A percentile compares a stretch with the other conserved stretches of the same genome.
These are phyloP conservation scores for Saccharomyces paradoxus DNA, from an alignment of 805 yeast genomes.

Conservation along the genomic window DNA sequence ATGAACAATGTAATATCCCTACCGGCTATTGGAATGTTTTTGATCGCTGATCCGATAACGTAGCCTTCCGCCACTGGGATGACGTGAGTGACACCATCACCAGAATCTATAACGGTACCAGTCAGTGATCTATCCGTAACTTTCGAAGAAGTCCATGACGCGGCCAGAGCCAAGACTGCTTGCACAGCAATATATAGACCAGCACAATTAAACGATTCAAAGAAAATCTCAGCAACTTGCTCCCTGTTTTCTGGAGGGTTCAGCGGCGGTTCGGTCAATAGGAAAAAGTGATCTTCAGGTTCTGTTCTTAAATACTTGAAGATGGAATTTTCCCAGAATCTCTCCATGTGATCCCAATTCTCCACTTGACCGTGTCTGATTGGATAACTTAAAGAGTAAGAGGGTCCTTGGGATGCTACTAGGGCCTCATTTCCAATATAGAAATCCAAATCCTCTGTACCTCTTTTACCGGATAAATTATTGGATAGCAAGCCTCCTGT, in stretches of 20 bases:
- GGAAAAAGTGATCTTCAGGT: conserved; percentile 96
- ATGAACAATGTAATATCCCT: conserved; percentile 93
- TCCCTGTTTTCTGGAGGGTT: conserved; percentile 99
- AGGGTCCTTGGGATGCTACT: conserved; percentile 82
- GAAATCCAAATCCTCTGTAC: conserved; percentile 89
- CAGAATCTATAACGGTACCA: conserved; percentile 96
- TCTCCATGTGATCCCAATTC: conserved; percentile 99
- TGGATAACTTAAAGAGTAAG: conserved; percentile 83
- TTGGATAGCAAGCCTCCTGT: conserved; percentile 25
- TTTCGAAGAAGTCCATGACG: conserved; percentile 96
- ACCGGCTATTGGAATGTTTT: conserved; percentile 97
- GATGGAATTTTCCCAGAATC: conserved; percentile 96
- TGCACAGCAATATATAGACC: conserved; percentile 98
- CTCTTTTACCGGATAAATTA: conserved; percentile 61
- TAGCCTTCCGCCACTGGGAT: conserved; percentile 99
- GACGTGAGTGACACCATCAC: conserved; percentile 92
- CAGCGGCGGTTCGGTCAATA: conserved; percentile 94
- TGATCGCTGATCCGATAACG: conserved; percentile 94
- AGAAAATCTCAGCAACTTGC: conserved; percentile 97
- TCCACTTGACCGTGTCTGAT: conserved; percentile 97
- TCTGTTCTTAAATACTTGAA: conserved; percentile 95
- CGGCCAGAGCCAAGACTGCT: conserved; percentile 96
- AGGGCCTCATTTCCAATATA: conserved; percentile 94
- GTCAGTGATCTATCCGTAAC: conserved; percentile 92
- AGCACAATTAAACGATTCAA: conserved; percentile 97